A percentile compares a stretch with the other conserved stretches of the same genome.
Evolutionary conservation across 495 filamentous ascomycete species (phyloP).

Genomic region (Stereocaulon alpinum): DNA sequence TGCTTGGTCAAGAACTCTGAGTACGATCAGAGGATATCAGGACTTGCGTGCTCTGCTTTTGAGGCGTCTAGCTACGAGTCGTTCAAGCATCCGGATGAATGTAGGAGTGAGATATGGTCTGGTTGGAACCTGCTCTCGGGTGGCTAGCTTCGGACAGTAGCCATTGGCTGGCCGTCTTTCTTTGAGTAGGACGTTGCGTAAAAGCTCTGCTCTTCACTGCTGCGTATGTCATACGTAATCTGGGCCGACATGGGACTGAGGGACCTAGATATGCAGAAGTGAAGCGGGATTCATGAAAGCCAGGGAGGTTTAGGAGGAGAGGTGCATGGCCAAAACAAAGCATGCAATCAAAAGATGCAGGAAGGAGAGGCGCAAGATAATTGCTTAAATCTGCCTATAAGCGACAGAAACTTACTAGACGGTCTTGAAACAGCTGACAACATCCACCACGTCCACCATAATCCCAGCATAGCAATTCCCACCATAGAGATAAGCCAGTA

Average conservation of each 20-base stretch:
- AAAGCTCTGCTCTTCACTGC: too few species aligned
- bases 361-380: not conserved
- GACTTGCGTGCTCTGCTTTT: too few species aligned
- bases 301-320: not conserved
- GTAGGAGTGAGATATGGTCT: too few species aligned
- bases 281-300: not conserved
- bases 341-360: not conserved
- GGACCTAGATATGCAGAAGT: not conserved
- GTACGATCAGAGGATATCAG: too few species aligned
- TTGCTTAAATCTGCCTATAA: conserved; percentile 7
- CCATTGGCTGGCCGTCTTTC: too few species aligned
- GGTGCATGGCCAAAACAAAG: not conserved
- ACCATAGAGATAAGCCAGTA: conserved; percentile 1
- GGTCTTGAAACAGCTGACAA: conserved; percentile 8
- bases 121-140: too few species aligned
- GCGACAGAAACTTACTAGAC: conserved; percentile 13
- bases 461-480: conserved; percentile 15
- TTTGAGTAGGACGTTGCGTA: too few species aligned
- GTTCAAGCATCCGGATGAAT: too few species aligned
- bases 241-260: not conserved
- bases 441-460: conserved; percentile 8
- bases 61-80: too few species aligned
- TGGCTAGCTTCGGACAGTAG: too few species aligned
- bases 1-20: too few species aligned
- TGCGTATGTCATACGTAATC: too few species aligned